Conservation (phyloP, 179 eudicot genomes). For the Drosera spatulata region DNA sequence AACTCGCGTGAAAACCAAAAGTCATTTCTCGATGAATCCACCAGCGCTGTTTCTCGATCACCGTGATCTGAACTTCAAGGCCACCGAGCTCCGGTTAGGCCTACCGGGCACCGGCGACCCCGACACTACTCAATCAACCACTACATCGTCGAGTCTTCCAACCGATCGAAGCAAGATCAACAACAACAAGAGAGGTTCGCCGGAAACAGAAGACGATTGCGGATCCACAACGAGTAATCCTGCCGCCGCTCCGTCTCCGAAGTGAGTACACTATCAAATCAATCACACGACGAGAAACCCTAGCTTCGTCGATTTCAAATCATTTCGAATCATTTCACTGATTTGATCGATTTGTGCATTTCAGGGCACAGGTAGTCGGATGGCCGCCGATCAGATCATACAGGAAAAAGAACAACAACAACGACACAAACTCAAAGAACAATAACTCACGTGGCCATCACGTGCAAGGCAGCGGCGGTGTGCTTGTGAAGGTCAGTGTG, state of each 20-base stretch:
- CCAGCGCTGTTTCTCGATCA: neutral
- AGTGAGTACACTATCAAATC: conserved; percentile 36
- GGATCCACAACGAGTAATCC: conserved; percentile 21
- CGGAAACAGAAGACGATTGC: conserved; percentile 30
- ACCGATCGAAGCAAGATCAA: too few species aligned
- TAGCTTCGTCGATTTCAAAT: neutral
- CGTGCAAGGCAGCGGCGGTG: conserved; percentile 34
- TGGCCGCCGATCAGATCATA: conserved; percentile 89
- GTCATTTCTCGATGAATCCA: too few species aligned
- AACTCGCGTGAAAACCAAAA: too few species aligned
- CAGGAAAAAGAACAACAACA: conserved; percentile 36
- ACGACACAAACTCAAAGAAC: conserved; percentile 58
- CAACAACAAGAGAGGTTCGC: conserved; percentile 35
- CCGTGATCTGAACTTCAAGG: conserved; percentile 45
- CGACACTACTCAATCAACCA: conserved; percentile 12
- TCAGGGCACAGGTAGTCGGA: conserved; percentile 91
- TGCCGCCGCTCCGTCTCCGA: conserved; percentile 38
- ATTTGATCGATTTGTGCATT: conserved; percentile 1
- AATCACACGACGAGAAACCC: neutral
- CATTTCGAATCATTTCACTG: neutral
- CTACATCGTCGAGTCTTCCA: conserved; percentile 1
- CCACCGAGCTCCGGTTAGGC: conserved; percentile 77
- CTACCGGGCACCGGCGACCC: conserved; percentile 51
- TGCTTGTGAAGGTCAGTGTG: conserved; percentile 92
- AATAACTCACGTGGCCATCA: conserved; percentile 48